These are phyloP conservation scores for Piromyces sp. DNA, from an alignment of 192 early-diverging fungal genomes.

Conservation along the genomic window DNA sequence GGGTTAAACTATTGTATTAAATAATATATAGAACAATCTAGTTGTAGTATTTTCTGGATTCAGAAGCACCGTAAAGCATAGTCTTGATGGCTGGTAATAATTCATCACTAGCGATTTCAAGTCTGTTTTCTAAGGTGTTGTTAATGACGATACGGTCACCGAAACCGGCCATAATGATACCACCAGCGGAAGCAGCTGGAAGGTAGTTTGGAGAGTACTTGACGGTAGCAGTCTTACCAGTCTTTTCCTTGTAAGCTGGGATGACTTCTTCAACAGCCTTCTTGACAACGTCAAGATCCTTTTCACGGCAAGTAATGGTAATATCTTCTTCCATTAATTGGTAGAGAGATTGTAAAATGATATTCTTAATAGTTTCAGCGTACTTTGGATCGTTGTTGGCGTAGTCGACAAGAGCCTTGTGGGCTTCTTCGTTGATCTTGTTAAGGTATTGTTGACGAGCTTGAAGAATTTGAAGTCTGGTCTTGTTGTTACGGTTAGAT, in stretches of 20 bases:
- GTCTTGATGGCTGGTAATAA: slow-evolving; percentile 84
- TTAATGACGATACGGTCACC: slow-evolving; percentile 63
- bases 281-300: slow-evolving; percentile 46
- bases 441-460: slow-evolving; percentile 74
- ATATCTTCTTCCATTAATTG: slow-evolving; percentile 72
- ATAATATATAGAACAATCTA: slow-evolving; percentile 7
- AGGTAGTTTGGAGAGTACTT: slow-evolving; percentile 1
- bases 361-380: slow-evolving; percentile 41
- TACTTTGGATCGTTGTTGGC: slow-evolving; percentile 39
- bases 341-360: slow-evolving; percentile 60
- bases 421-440: slow-evolving; percentile 58
- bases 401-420: slow-evolving; percentile 34
- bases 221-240: slow-evolving; percentile 22
- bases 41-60: slow-evolving; percentile 82
- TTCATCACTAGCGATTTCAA: slow-evolving; percentile 62
- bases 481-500: slow-evolving; percentile 93
- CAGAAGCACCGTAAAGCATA: slow-evolving; percentile 77
- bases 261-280: slow-evolving; percentile 26
- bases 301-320: slow-evolving; percentile 47
- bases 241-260: slow-evolving; percentile 33
- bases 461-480: slow-evolving; percentile 72
- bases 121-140: slow-evolving; percentile 82
- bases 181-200: slow-evolving; percentile 49
- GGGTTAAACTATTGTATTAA: background rate
- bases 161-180: slow-evolving; percentile 60